Conservation (phyloP, 2,329 filamentous ascomycete genomes). For the Alternaria angustiovoidea region DNA sequence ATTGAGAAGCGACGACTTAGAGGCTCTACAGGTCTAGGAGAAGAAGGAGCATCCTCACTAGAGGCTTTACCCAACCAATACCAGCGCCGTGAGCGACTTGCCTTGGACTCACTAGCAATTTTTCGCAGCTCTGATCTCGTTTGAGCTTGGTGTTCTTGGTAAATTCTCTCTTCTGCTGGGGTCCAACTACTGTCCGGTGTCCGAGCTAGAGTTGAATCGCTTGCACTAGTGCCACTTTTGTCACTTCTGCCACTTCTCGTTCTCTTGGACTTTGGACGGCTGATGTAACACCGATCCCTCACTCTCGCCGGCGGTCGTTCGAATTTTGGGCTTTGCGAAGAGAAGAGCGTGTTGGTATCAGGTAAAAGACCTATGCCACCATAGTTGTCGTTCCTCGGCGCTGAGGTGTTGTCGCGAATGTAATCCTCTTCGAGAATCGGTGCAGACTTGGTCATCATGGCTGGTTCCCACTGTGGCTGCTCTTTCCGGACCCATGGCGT, state of each 20-base stretch:
- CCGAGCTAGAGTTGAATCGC: constrained; percentile 19
- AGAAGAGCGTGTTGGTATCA: constrained; percentile 13
- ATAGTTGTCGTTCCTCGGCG: neutral
- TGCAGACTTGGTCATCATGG: constrained; percentile 14
- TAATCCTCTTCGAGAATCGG: constrained; percentile 25
- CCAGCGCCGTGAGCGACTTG: constrained; percentile 28
- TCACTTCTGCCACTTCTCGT: constrained; percentile 15
- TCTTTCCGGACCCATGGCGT: constrained; percentile 31
- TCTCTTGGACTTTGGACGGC: constrained; percentile 15
- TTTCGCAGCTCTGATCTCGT: constrained; percentile 26
- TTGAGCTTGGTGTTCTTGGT: constrained; percentile 16
- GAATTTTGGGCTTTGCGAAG: constrained; percentile 14
- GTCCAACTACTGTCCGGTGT: constrained; percentile 19
- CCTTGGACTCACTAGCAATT: constrained; percentile 21
- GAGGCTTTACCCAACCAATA: constrained; percentile 26
- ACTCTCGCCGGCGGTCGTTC: constrained; percentile 17
- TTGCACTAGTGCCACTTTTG: constrained; percentile 14
- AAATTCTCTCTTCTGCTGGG: constrained; percentile 6
- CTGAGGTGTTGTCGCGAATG: neutral
- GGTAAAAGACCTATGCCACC: constrained; percentile 16
- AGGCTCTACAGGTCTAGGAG: constrained; percentile 6
- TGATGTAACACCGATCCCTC: constrained; percentile 24
- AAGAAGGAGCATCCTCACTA: constrained; percentile 20
- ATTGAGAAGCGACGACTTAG: constrained; percentile 19
- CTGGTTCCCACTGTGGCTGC: constrained; percentile 22